A percentile compares a stretch with the other conserved stretches of the same genome.
These are phyloP conservation scores for Rubia peregrina DNA, from an alignment of 305 asterid genomes.

Conservation along the genomic window DNA sequence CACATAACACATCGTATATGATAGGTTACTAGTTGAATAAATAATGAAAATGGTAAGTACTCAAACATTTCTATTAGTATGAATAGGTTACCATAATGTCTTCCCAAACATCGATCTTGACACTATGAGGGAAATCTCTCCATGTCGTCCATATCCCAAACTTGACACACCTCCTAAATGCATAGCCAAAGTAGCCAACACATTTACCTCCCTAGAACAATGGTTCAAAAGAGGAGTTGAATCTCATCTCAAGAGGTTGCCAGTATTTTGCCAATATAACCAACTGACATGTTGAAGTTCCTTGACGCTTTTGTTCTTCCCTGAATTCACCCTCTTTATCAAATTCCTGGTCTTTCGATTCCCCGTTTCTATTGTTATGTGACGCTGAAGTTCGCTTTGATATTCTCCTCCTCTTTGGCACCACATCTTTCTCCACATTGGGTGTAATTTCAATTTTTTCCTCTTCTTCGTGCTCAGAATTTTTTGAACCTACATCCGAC, in stretches of 20 bases:
- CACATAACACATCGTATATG: too few relatives aligned
- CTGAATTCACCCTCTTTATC: too few relatives aligned
- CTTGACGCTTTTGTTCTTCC: neutral
- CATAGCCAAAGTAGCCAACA: neutral
- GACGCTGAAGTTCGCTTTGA: too few relatives aligned
- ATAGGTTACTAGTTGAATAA: too few relatives aligned
- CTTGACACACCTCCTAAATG: neutral
- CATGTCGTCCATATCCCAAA: neutral
- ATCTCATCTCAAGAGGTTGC: neutral
- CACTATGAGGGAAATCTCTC: neutral
- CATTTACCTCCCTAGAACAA: neutral
- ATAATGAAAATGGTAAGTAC: too few relatives aligned
- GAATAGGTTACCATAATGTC: neutral
- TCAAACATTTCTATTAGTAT: too few relatives aligned
- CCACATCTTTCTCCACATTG: too few relatives aligned
- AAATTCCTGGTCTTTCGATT: neutral
- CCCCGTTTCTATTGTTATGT: too few relatives aligned
- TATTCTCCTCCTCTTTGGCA: too few relatives aligned
- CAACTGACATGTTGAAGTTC: neutral
- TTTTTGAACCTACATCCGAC: too few relatives aligned
- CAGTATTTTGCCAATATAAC: neutral
- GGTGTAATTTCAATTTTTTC: too few relatives aligned
- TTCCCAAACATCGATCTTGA: neutral
- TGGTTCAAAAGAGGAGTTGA: neutral
- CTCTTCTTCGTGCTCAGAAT: too few relatives aligned